Evolutionary conservation across 2,329 filamentous ascomycete genomes (phyloP).

Genomic region (Periconia sp.): DNA sequence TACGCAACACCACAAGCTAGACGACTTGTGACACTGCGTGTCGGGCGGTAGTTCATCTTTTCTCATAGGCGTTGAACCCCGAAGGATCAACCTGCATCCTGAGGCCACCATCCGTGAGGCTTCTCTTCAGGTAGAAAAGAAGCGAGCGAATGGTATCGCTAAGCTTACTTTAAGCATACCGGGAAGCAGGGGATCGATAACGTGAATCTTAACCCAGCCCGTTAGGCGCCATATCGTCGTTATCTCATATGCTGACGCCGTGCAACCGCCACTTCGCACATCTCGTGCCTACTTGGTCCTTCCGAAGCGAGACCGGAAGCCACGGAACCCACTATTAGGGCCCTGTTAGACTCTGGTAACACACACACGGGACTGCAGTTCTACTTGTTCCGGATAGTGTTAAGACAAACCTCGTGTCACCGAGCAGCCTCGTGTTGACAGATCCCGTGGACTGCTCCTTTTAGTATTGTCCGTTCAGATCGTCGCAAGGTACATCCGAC

Average conservation of each 20-base stretch:
- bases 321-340: too few relatives aligned
- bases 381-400: too few relatives aligned
- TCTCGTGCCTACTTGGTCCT: not conserved
- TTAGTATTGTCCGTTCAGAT: too few relatives aligned
- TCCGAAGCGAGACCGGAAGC: not conserved
- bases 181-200: not conserved
- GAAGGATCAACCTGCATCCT: slow-evolving; percentile 17
- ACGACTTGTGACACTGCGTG: not conserved
- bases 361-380: too few relatives aligned
- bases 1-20: too few relatives aligned
- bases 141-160: slow-evolving; percentile 6
- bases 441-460: too few relatives aligned
- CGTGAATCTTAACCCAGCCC: not conserved
- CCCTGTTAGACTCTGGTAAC: too few relatives aligned
- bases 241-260: slow-evolving; percentile 3
- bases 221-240: not conserved
- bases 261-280: too few relatives aligned
- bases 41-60: not conserved
- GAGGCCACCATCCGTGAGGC: slow-evolving; percentile 6
- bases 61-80: slow-evolving; percentile 4
- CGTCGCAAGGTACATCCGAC: too few relatives aligned
- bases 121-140: slow-evolving; percentile 1
- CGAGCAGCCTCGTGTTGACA: too few relatives aligned
- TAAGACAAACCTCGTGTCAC: too few relatives aligned
- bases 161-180: slow-evolving; percentile 1